A percentile compares a stretch with the other conserved stretches of the same genome.
phyloP scores from a whole-genome alignment of 306 rosid genomes.

The Cicer arietinum region DNA sequence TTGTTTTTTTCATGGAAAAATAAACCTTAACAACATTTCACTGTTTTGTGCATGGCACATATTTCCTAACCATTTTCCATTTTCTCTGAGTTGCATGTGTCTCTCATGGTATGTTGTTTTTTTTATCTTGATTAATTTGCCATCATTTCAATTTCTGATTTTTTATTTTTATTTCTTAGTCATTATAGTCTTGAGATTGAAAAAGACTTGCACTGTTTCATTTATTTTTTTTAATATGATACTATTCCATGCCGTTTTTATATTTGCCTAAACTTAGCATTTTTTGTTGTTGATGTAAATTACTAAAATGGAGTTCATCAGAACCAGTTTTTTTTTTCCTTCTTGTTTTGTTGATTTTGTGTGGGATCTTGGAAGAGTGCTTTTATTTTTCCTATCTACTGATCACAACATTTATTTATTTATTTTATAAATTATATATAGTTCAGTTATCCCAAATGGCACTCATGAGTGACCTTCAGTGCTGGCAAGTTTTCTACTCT shows the following conservation, averaged over 20 bases:
- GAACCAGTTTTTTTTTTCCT: background rate
- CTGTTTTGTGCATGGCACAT: conserved; percentile 38
- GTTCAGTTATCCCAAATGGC: background rate
- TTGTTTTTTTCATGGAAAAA: background rate
- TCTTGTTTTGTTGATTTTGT: background rate
- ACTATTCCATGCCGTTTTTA: background rate
- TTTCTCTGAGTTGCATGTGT: conserved; percentile 12
- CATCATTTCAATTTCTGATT: background rate
- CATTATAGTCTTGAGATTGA: background rate
- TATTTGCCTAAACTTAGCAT: conserved; percentile 4
- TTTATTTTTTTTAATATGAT: background rate
- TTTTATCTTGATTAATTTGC: conserved; percentile 13
- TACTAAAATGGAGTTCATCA: too few species aligned
- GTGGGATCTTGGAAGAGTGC: background rate
- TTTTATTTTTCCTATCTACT: background rate
- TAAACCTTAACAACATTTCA: conserved; percentile 9
- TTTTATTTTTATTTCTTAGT: background rate
- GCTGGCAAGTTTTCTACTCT: conserved; percentile 4
- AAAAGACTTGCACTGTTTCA: conserved; percentile 17
- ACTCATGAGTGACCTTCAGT: background rate
- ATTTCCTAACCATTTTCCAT: conserved; percentile 35
- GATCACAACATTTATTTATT: background rate
- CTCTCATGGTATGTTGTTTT: conserved; percentile 34
- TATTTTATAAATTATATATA: background rate
- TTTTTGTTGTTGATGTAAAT: too few species aligned